Base-by-base conservation (phyloP, 2,329 filamentous ascomycete species). In the Fusarium sarcochroum region DNA sequence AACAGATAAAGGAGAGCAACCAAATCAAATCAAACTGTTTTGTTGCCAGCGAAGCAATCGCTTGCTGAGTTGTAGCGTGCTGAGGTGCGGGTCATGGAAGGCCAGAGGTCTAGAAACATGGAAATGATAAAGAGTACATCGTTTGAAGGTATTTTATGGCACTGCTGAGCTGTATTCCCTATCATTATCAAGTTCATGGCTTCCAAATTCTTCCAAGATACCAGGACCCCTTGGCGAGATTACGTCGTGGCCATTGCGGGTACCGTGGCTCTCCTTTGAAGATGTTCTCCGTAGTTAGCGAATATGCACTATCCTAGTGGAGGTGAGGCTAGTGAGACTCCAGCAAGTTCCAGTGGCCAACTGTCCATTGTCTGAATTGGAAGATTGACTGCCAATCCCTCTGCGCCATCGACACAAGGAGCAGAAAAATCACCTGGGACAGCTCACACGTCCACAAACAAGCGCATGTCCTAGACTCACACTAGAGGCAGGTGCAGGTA, bases 221-320 rank as follows among this genome's bases (percentile, higher is more conserved):
- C 61, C 38, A 59, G 60, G 51, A 44, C 55, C 60, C 68, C 66
- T 64, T 74, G 70, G 54, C 66, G 72, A 74, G 65, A 74, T 74
- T 74, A 73, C 70, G 63, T 70, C 66, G 70, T 68, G 65, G 58
- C 57, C 70, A 71, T 68, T 74, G 70, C 70, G 66, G 60, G 63
- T 70, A 63, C 48, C 49, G 52, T 30, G 27, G 27, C 27, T 45
- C 37, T 42, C 50, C 42, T 48, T 45, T 63, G 37, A 23, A 63
- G 37, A 57, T 63, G 44, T 48, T 27, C 14, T 10, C 11, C n/a
- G 27, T 53, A 34, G 21, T 10, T 13, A 30, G 27, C 27, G 27
- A 30, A 30, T 30, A 11, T 30, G 27, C 27, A 30, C 27, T 30
- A 11, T 30, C 27, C 27, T 30, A 30, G 10, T 30, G 27, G 27